Evolutionary conservation across 257 asterid species (phyloP), one percentile per base, ranked within the genome.

Genomic region (Ballota nigra): DNA sequence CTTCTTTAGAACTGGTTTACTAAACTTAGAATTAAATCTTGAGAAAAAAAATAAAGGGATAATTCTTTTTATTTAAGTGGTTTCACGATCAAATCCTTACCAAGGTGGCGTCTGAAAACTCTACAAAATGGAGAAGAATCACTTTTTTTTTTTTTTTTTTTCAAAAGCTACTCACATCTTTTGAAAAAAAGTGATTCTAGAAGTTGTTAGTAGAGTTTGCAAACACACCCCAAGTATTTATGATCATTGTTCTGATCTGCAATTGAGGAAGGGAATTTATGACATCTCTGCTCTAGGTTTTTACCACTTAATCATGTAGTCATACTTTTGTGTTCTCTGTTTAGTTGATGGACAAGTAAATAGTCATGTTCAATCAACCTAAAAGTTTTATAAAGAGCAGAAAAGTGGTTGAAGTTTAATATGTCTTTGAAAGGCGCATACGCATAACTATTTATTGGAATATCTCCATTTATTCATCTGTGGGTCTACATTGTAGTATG

Each of bases 321-420:
- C 38, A 58, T 6, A 68, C 52, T 16, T 71, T 59, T 24, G 9
- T 6, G 16, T 66, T 59, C n/a, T 22, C 34, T 49, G 11, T 20
- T 19, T n/a, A 40, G 56, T 65, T 10, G 12, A 47, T 10, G 71
- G 59, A 29, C 16, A 56, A 45, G 52, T 74, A 45, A 26, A 45
- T 47, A 61, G 2, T 41, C 53, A 24, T 63, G 8, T 29, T 36
- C 23, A 49, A 22, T n/a, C n/a, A 23, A 15, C 40, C 31, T 52
- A 34, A 18, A 51, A 52, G 49, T 59, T 64, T 22, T 72, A 16
- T 62, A 75, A 79, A 33, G 68, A 43, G 52, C 62, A 70, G 29
- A 71, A 9, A 59, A 6, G 53, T 62, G 29, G 33, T 64, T 47
- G n/a, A 66, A 56, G 31, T 49, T 38, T 53, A 63, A 68, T 29